phyloP scores from a whole-genome alignment of 23 red algal genomes.

The Pyropia haitanensis region DNA sequence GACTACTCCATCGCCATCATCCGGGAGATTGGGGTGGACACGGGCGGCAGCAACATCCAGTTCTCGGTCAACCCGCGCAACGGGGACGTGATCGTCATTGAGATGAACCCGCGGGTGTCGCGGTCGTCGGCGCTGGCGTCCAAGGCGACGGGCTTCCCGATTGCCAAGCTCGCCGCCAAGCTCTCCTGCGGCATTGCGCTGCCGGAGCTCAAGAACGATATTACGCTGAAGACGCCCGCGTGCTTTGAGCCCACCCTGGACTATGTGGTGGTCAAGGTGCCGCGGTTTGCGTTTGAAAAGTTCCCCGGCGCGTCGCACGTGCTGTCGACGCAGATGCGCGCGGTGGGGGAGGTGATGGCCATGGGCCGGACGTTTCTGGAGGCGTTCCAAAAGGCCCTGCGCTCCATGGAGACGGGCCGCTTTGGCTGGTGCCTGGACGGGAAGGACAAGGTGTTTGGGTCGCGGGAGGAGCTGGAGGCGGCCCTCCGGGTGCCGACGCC shows the following conservation, averaged over 20 bases:
- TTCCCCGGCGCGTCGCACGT: slow-evolving; percentile 69
- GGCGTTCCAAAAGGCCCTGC: slow-evolving; percentile 91
- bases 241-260: slow-evolving; percentile 92
- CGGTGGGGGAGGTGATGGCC: slow-evolving; percentile 97
- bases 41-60: slow-evolving; percentile 96
- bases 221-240: slow-evolving; percentile 88
- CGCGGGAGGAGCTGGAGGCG: slow-evolving; percentile 49
- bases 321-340: slow-evolving; percentile 87
- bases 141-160: slow-evolving; percentile 98
- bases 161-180: slow-evolving; percentile 98
- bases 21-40: slow-evolving; percentile 97
- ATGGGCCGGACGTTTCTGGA: slow-evolving; percentile 92
- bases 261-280: slow-evolving; percentile 99
- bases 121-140: slow-evolving; percentile 92
- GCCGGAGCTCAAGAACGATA: slow-evolving; percentile 78
- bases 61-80: slow-evolving; percentile 86
- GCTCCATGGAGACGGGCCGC: slow-evolving; percentile 92
- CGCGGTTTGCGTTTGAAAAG: slow-evolving; percentile 98
- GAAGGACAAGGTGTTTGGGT: slow-evolving; percentile 63
- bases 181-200: slow-evolving; percentile 68
- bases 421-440: slow-evolving; percentile 86
- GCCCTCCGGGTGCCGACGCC: slow-evolving; percentile 77
- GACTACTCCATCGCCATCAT: slow-evolving; percentile 95
- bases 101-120: slow-evolving; percentile 99
- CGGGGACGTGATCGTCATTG: slow-evolving; percentile 90